phyloP scores from a whole-genome alignment of 2,329 filamentous ascomycete genomes.

The Sarocladiaceae sp. region DNA sequence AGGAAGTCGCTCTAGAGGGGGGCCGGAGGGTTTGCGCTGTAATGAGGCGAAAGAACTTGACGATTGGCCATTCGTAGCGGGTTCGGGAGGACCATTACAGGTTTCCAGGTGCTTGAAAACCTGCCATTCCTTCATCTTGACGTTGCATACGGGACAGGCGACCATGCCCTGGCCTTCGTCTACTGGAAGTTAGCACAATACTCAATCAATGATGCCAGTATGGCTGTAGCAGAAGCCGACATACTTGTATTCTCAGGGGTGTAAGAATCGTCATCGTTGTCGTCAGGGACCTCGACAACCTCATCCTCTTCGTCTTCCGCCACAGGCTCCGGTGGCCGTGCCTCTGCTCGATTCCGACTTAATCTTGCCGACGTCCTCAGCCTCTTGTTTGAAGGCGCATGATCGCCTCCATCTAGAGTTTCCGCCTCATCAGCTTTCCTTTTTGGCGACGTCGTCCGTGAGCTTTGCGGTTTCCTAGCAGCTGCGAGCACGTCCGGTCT shows the following conservation, averaged over 20 bases:
- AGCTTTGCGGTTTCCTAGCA: slow-evolving; percentile 37
- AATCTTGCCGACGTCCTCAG: slow-evolving; percentile 46
- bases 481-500: slow-evolving; percentile 57
- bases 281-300: slow-evolving; percentile 14
- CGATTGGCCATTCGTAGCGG: background rate
- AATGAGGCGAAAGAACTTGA: background rate
- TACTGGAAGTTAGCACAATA: slow-evolving; percentile 14
- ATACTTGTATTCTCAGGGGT: slow-evolving; percentile 18
- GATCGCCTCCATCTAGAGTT: slow-evolving; percentile 19
- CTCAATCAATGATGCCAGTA: background rate
- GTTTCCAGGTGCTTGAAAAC: slow-evolving; percentile 79
- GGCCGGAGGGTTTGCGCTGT: background rate
- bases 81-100: slow-evolving; percentile 36
- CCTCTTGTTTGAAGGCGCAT: slow-evolving; percentile 36
- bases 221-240: background rate
- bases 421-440: slow-evolving; percentile 38
- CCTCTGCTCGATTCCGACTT: slow-evolving; percentile 35
- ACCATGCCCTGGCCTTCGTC: slow-evolving; percentile 77
- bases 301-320: slow-evolving; percentile 17
- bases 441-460: slow-evolving; percentile 35
- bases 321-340: slow-evolving; percentile 20
- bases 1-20: slow-evolving; percentile 58
- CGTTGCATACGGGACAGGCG: slow-evolving; percentile 74
- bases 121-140: slow-evolving; percentile 69
- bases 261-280: slow-evolving; percentile 19